phyloP scores from a whole-genome alignment of 208 protist species.

The Acanthamoeba castellanii region DNA sequence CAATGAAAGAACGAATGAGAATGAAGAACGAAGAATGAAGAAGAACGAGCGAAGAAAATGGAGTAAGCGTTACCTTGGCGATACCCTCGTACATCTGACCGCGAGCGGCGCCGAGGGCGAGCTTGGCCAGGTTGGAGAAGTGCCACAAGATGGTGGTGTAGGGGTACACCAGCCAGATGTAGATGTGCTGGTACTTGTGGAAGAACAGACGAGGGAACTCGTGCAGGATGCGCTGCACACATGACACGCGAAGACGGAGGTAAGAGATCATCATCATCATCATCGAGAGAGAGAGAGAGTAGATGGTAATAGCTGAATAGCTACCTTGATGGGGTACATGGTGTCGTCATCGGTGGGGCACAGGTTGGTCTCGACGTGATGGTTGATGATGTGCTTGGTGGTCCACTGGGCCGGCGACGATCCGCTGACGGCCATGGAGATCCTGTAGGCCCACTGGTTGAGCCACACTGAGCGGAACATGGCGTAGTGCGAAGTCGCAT shows the following conservation, averaged over 20 bases:
- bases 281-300: neutral
- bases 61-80: conserved; percentile 8
- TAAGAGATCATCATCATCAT: neutral
- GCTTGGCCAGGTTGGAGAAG: conserved; percentile 76
- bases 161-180: conserved; percentile 80
- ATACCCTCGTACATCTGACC: conserved; percentile 74
- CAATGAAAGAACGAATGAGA: neutral
- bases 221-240: conserved; percentile 75
- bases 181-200: conserved; percentile 83
- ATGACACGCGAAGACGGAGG: too few species aligned
- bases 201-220: conserved; percentile 67
- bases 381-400: conserved; percentile 79
- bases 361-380: conserved; percentile 82
- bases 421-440: conserved; percentile 75
- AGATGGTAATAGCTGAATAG: too few species aligned
- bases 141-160: conserved; percentile 75
- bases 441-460: conserved; percentile 78
- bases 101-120: conserved; percentile 23
- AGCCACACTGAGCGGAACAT: conserved; percentile 67
- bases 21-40: too few species aligned
- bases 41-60: too few species aligned
- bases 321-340: conserved; percentile 78
- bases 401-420: conserved; percentile 79
- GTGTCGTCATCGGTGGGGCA: conserved; percentile 78
- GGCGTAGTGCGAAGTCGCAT: conserved; percentile 79